These are phyloP conservation scores for Dunaliella salina DNA, from an alignment of 163 green algal species.

Conservation along the genomic window DNA sequence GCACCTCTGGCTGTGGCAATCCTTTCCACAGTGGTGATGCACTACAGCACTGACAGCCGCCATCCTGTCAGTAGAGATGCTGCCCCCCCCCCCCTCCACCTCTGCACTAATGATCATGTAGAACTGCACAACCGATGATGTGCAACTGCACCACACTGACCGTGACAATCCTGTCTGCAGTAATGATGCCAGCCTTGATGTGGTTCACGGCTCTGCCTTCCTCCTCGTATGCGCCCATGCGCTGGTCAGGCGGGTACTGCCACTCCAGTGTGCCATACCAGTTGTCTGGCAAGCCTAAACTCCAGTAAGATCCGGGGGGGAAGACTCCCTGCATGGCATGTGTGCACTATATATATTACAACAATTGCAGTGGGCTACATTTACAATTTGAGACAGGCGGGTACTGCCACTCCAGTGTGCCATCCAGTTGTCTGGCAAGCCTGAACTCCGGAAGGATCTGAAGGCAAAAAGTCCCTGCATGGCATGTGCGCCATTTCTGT, in stretches of 20 bases:
- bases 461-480: too few species aligned
- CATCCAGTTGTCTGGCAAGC: too few species aligned
- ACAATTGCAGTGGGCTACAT: too few species aligned
- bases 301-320: conserved; percentile 51
- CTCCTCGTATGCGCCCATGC: conserved; percentile 71
- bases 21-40: too few species aligned
- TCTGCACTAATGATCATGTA: not conserved
- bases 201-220: conserved; percentile 76
- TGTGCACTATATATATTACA: not conserved
- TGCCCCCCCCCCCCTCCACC: too few species aligned
- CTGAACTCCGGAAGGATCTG: too few species aligned
- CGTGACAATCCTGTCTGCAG: conserved; percentile 67
- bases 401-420: too few species aligned
- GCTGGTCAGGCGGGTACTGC: conserved; percentile 78
- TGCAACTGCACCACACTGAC: conserved; percentile 33
- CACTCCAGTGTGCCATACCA: conserved; percentile 77
- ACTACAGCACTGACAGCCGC: too few species aligned
- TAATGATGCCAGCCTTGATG: conserved; percentile 69
- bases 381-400: too few species aligned
- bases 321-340: conserved; percentile 62
- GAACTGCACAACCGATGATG: not conserved
- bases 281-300: conserved; percentile 54
- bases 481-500: too few species aligned
- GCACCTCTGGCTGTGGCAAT: too few species aligned
- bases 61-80: too few species aligned